Evolutionary conservation across 106 monocot genomes (phyloP), one percentile per base, ranked within the genome.

Genomic region (Allium sativum): DNA sequence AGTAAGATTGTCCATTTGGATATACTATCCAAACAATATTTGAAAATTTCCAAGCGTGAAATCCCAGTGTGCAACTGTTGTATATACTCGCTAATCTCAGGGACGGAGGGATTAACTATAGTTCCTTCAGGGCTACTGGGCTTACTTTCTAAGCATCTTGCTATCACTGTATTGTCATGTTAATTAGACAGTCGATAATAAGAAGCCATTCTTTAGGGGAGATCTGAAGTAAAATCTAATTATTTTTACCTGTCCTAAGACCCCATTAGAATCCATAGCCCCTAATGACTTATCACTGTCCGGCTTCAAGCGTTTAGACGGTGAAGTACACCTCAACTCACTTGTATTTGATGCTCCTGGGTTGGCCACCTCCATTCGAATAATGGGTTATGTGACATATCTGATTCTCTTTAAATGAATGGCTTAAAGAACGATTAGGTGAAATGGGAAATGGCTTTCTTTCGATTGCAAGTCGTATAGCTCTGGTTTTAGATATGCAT

Each of bases 21-120:
- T 48, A 72, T 81, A 53, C 82, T 72, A 72, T 85, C 98, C 55
- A 98, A 68, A 64, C 98, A 98, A 42, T 98, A 98, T 55, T 64
- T 82, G 72, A 98, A 98, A 62, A 85, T 70, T 12, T 56, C 45
- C 14, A 55, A 58, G 73, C 92, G 91, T 41, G 82, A 68, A 53
- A 85, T 68, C 61, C 76, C 57, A 8, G 41, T 44, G 51, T 84
- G 59, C 63, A 56, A 41, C 21, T 20, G 64, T 48, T 56, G 51
- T 55, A 55, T 59, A 40, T 80, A 72, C 85, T 83, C 88, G 57
- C 74, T 80, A 57, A 87, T 92, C 60, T 92, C 98, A 12, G 84
- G 92, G 66, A 85, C 88, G 31, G 91, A 98, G 55, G 65, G 64
- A 22, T 65, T 58, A 66, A 48, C 70, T n/a, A 79, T 81, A 42